A percentile compares a stretch with the other conserved stretches of the same genome.
Conservation (phyloP, 768 basidiomycete genomes). For the Leccinum imitatum region DNA sequence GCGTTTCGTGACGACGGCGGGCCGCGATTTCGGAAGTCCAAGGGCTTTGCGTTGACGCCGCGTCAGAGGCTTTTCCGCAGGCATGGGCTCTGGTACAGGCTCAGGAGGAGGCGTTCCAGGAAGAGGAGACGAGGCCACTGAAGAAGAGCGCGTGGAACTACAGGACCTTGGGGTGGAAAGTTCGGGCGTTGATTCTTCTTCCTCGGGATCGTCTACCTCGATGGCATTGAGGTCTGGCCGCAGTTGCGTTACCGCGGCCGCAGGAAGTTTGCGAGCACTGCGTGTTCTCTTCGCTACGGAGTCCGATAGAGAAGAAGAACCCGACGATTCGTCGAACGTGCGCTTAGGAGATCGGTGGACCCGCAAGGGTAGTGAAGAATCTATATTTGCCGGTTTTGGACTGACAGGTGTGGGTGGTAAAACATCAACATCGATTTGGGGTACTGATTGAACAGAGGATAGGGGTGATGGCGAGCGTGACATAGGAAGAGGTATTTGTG, state of each 20-base stretch:
- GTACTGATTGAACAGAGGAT: constrained; percentile 25
- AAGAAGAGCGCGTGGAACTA: constrained; percentile 32
- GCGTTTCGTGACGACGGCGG: constrained; percentile 31
- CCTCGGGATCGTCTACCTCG: constrained; percentile 31
- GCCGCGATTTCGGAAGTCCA: constrained; percentile 58
- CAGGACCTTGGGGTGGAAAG: constrained; percentile 41
- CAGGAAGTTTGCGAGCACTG: constrained; percentile 26
- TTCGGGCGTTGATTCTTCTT: constrained; percentile 39
- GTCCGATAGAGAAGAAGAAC: constrained; percentile 39
- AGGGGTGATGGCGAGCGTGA: constrained; percentile 40
- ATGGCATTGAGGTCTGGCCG: constrained; percentile 19
- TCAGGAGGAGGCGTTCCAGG: constrained; percentile 36
- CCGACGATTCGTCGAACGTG: constrained; percentile 57
- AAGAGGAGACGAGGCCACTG: constrained; percentile 36
- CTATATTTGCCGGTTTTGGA: constrained; percentile 12
- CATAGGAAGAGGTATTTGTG: constrained; percentile 37
- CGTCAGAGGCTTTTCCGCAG: constrained; percentile 47
- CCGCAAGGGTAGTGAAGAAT: constrained; percentile 28
- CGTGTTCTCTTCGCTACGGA: constrained; percentile 37
- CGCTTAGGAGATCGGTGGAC: constrained; percentile 55
- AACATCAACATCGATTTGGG: constrained; percentile 29
- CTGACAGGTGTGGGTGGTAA: constrained; percentile 28
- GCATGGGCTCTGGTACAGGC: constrained; percentile 14
- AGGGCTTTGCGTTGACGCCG: constrained; percentile 67
- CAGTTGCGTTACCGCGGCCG: constrained; percentile 13